Evolutionary conservation across 306 rosid species (phyloP).

Genomic region (Vigna angularis): DNA sequence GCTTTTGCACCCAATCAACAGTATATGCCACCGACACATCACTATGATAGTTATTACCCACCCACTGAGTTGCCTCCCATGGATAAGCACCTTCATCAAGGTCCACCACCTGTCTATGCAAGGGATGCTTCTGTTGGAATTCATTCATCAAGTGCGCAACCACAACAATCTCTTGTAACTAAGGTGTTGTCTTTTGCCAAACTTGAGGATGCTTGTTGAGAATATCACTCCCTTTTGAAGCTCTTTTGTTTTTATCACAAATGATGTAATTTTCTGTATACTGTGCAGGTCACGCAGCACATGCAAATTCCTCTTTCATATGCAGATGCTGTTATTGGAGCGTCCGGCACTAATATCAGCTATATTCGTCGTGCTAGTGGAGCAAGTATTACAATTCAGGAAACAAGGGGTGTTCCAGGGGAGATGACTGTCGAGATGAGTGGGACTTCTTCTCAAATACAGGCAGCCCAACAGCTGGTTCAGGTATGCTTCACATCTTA

Average conservation of each 20-base stretch:
- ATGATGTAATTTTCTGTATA: slow-evolving; percentile 20
- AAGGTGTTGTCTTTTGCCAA: slow-evolving; percentile 42
- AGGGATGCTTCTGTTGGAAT: slow-evolving; percentile 46
- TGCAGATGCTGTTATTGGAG: slow-evolving; percentile 60
- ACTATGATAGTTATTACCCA: slow-evolving; percentile 52
- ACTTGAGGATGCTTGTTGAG: neutral
- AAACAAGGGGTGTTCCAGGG: slow-evolving; percentile 57
- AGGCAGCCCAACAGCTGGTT: slow-evolving; percentile 57
- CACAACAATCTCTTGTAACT: slow-evolving; percentile 44
- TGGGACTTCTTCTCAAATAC: slow-evolving; percentile 54
- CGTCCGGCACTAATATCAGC: slow-evolving; percentile 54
- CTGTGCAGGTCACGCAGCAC: slow-evolving; percentile 54
- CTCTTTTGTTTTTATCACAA: neutral
- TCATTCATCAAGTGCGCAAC: slow-evolving; percentile 40
- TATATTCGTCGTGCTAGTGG: slow-evolving; percentile 60
- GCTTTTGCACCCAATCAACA: slow-evolving; percentile 53
- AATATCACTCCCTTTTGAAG: neutral
- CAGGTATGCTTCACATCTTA: slow-evolving; percentile 45
- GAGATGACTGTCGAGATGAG: slow-evolving; percentile 61
- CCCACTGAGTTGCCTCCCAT: slow-evolving; percentile 49
- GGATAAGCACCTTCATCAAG: slow-evolving; percentile 50
- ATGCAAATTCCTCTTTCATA: slow-evolving; percentile 60
- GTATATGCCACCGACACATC: slow-evolving; percentile 51
- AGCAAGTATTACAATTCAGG: slow-evolving; percentile 55
- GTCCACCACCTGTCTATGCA: slow-evolving; percentile 52